Conservation (phyloP, 2,329 filamentous ascomycete species). For the Stromatinia cepivora region DNA sequence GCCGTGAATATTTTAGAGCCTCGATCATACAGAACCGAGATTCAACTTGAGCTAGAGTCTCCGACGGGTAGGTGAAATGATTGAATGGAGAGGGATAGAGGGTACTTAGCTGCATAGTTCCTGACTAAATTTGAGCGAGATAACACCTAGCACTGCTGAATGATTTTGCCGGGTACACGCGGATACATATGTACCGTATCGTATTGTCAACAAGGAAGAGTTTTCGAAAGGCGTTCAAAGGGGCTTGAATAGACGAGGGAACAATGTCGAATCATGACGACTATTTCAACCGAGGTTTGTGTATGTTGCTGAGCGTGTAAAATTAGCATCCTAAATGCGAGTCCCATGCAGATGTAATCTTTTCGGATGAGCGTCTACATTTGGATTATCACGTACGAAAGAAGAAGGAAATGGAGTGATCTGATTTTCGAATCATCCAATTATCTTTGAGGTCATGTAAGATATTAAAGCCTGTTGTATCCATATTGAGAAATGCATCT, state of each 20-base stretch:
- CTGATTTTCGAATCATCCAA: neutral
- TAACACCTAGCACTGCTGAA: neutral
- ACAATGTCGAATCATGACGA: conserved; percentile 5
- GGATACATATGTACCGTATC: neutral
- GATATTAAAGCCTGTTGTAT: neutral
- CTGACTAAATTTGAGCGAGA: conserved; percentile 14
- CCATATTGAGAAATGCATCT: conserved; percentile 7
- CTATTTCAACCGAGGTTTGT: neutral
- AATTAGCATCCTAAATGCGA: conserved; percentile 5
- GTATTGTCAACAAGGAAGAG: neutral
- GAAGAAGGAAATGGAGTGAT: conserved; percentile 9
- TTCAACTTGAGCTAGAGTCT: conserved; percentile 10
- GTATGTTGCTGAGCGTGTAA: neutral
- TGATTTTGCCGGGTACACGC: neutral
- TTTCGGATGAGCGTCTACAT: conserved; percentile 9
- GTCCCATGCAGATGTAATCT: neutral
- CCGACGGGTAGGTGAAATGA: neutral
- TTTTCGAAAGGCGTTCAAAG: neutral
- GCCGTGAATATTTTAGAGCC: conserved; percentile 9
- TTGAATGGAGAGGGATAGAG: neutral
- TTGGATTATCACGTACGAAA: conserved; percentile 8
- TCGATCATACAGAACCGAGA: conserved; percentile 8
- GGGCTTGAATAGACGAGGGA: neutral
- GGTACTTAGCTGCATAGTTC: conserved; percentile 6
- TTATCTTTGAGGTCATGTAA: neutral